Evolutionary conservation across 257 asterid genomes (phyloP), one percentile per base, ranked within the genome.

Genomic region (Voacanga thouarsii): DNA sequence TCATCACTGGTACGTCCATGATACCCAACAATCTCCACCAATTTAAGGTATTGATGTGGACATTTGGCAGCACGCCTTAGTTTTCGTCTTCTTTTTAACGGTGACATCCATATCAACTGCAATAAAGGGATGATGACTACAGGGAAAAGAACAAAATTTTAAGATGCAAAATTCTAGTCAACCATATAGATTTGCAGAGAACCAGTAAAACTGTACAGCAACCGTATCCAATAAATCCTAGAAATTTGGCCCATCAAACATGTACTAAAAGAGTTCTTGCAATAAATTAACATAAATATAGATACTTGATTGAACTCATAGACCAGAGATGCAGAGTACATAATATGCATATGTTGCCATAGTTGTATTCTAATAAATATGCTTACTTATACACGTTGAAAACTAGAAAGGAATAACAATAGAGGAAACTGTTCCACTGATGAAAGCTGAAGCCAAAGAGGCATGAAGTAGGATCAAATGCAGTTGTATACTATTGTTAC

Each of bases 81-180:
- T 75, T 85, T 87, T 51, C 87, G 82, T 69, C 87, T 76, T 28
- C 83, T 85, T 81, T 80, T 88, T 55, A 82, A 33, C n/a, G 90
- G 87, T 21, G 89, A 78, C 89, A 87, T 87, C 89, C 92, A 86
- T 82, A 85, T 80, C 75, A 89, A 73, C 92, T 89, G 88, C 82
- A 80, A 61, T 50, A 83, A 50, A 10, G 2, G 24, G 24, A 33
- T 75, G 37, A 51, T 71, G 28, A 78, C 44, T 12, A 75, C 37
- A 11, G 53, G 14, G 24, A 56, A 41, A 72, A 44, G 3, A 72
- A 41, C n/a, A 57, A n/a, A 41, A 57, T 1, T 9, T 3, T 21
- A n/a, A 11, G 24, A 30, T 10, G 44, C 45, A 65, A 63, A 65
- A 30, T 14, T 33, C 33, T 18, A 44, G 47, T 59, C 12, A 43